A percentile compares a stretch with the other conserved stretches of the same genome.
Evolutionary conservation across 2,329 filamentous ascomycete species (phyloP).

Genomic region (Boeremia lycopersici): DNA sequence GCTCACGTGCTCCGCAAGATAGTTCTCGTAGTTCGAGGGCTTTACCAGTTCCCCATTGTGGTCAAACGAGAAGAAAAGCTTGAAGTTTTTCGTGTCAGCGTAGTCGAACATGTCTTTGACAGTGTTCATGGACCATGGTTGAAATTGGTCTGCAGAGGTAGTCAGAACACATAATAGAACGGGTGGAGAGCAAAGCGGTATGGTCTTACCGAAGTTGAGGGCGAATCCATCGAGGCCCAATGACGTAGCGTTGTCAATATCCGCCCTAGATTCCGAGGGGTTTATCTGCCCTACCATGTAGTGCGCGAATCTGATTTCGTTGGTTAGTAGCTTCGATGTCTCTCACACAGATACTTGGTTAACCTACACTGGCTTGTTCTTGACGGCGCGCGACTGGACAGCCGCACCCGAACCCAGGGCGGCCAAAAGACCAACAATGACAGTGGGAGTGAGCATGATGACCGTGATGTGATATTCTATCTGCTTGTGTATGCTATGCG

Average conservation of each 20-base stretch:
- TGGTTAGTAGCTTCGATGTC: neutral
- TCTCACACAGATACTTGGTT: neutral
- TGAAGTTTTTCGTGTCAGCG: constrained; percentile 37
- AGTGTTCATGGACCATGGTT: constrained; percentile 34
- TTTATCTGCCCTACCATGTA: neutral
- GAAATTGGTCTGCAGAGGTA: constrained; percentile 15
- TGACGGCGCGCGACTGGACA: neutral
- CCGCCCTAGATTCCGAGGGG: neutral
- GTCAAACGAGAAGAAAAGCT: constrained; percentile 49
- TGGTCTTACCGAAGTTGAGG: neutral
- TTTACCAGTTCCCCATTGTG: constrained; percentile 21
- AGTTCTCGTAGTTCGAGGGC: constrained; percentile 33
- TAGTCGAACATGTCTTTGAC: constrained; percentile 40
- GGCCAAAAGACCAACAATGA: neutral
- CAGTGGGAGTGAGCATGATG: neutral
- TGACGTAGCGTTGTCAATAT: neutral
- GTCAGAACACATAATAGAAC: neutral
- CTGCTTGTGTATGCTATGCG: neutral
- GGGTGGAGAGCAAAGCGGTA: neutral
- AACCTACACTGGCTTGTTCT: neutral
- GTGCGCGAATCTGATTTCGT: neutral
- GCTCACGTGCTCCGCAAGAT: constrained; percentile 30
- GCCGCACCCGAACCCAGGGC: neutral
- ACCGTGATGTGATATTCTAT: neutral
- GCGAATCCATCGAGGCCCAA: neutral